Base-by-base conservation (phyloP, 2,329 filamentous ascomycete genomes). In the Nannizzia gypsea region DNA sequence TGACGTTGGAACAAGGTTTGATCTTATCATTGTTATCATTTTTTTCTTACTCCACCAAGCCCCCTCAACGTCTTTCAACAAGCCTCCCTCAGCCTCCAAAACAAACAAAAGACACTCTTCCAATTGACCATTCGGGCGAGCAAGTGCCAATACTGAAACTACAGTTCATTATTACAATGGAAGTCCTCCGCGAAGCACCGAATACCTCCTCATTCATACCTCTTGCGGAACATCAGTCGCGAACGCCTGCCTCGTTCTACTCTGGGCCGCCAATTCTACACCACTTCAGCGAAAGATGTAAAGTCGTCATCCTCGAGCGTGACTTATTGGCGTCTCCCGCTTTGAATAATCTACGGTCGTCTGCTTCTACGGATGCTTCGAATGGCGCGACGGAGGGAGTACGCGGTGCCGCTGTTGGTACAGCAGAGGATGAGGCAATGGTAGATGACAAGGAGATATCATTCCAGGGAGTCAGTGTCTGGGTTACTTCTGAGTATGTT, bases 401-500 rank as follows among this genome's bases (percentile, higher is more conserved):
- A 34, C 55, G 54, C 44, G 58, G 58, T 26, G 50, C 46, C 24
- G 11, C 24, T 28, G 15, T 24, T 6, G 61, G 62, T 1, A 55
- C 56, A 13, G 57, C 52, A 8, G 62, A 15, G 1, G 22, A 46
- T 17, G 50, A 61, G 48, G 55, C 52, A 22, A 34, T 20, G 9
- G 46, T 57, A 4, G 66, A 67, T 22, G 69, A 66, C 34, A 72
- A 68, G 20, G 70, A 74, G 57, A 60, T 73, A 28, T 68, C 72
- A 3, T 68, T 79, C 20, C 68, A 73, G 11, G 70, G 66, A 9
- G 64, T 79, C 3, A 72, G 77, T 61, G 66, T 75, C 17, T 79
- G 76, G 73, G 76, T 78, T n/a, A 76, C 76, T 44, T 77, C 76
- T 26, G 74, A 77, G 76, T 78, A 68, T 64, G 72, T 65, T 6